These are phyloP conservation scores for Penicillium sp. DNA, from an alignment of 2,329 filamentous ascomycete species.

Conservation along the genomic window DNA sequence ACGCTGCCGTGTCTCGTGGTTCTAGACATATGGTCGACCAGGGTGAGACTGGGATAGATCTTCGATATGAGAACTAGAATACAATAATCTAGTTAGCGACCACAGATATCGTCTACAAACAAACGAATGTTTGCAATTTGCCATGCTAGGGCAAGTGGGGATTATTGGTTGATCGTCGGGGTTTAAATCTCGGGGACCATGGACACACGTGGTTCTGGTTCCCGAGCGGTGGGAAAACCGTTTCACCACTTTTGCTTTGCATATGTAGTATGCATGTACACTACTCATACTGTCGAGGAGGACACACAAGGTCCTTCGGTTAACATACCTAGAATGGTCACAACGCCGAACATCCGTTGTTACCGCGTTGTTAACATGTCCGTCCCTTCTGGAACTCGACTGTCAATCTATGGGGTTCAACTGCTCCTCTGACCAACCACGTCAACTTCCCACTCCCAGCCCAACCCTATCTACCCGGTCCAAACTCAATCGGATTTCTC, in stretches of 20 bases:
- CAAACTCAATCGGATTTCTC: conserved; percentile 20
- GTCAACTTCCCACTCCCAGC: conserved; percentile 7
- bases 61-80: too few species aligned
- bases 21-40: neutral
- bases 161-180: conserved; percentile 18
- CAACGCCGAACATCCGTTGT: neutral
- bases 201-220: conserved; percentile 14
- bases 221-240: conserved; percentile 24
- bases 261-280: neutral
- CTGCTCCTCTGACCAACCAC: conserved; percentile 9
- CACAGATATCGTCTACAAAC: neutral
- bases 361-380: too few species aligned
- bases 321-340: neutral
- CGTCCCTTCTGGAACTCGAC: neutral
- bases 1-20: conserved; percentile 22
- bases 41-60: too few species aligned
- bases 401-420: conserved; percentile 6
- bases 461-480: conserved; percentile 21
- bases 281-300: neutral
- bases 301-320: conserved; percentile 7
- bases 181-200: conserved; percentile 24
- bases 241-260: conserved; percentile 9
- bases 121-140: conserved; percentile 9
- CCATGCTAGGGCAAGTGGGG: neutral
- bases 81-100: too few species aligned